Base-by-base conservation (phyloP, 2,329 filamentous ascomycete species). In the Clarireedia hainanense region DNA sequence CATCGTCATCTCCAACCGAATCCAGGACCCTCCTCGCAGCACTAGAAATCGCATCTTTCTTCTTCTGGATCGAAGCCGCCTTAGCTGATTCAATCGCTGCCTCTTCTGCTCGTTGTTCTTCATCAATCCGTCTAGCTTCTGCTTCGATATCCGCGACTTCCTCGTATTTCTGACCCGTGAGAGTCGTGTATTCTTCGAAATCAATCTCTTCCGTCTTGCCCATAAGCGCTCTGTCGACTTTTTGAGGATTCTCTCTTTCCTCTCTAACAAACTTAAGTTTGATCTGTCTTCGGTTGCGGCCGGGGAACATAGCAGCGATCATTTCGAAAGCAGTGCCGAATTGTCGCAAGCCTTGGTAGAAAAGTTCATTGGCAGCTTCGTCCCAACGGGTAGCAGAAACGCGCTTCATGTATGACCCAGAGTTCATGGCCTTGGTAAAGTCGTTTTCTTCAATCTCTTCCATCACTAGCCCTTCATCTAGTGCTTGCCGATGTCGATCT, bases 301-400 rank as follows among this genome's bases (percentile, higher is more conserved):
- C 79, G 1, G 83, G 80, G 65, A 95, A 91, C 78, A 91, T 83
- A 63, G 82, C 81, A 57, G 81, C 79, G 63, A 95, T 91, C 72
- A 89, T 88, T 68, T 85, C 80, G 67, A 94, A 95, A 68, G 92
- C 88, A 1, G 88, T 92, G 55, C 89, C 89, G 66, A 90, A 91
- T 77, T 86, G 87, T 56, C 77, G 74, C 2, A 95, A 76, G 1
- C 83, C 85, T 27, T 84, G 79, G 74, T 91, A 94, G 72, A 94
- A 94, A 46, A 81, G 75, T 55, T 88, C 84, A 3, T 86, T 92
- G 58, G 85, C 80, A 12, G 81, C 79, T n/a, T 80, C 76, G 50
- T 77, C 81, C 89, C 89, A 95, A 34, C 80, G 75, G 61, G 86
- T 83, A 26, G 80, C 76, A 56, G 83, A 81, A 70, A 80, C 73